Percentiles rank a stretch among this genome's conserved stretches.
These are phyloP conservation scores for Lentinus polychrous DNA, from an alignment of 1,284 basidiomycete genomes.

Conservation along the genomic window DNA sequence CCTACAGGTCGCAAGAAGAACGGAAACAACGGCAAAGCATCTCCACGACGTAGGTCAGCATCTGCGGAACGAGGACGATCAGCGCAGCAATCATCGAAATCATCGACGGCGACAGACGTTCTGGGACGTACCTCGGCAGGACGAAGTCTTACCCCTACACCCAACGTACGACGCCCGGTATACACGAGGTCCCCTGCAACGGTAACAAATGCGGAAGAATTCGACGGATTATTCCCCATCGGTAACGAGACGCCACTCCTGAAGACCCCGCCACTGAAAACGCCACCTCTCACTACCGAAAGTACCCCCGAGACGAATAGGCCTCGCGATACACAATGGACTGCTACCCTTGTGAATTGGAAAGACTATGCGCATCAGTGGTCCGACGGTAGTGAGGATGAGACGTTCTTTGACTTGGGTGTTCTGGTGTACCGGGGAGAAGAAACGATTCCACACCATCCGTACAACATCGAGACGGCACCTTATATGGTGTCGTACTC, in stretches of 20 bases:
- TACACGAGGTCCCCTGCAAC: not conserved
- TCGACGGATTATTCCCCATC: not conserved
- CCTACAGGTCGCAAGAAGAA: not conserved
- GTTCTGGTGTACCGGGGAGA: constrained; percentile 15
- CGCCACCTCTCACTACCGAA: not conserved
- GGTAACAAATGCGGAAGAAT: not conserved
- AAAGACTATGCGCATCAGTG: no score
- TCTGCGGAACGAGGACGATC: no score
- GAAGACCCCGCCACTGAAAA: not conserved
- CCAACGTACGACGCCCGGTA: no score
- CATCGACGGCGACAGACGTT: not conserved
- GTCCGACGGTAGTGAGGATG: not conserved
- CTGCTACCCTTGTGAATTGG: no score
- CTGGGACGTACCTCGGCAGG: not conserved
- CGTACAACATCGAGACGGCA: constrained; percentile 36
- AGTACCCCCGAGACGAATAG: not conserved
- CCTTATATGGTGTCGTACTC: constrained; percentile 64
- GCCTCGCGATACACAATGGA: not conserved
- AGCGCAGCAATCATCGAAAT: not conserved
- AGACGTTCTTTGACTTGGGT: not conserved
- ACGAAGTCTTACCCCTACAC: no score
- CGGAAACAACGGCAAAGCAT: no score
- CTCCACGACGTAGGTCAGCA: no score
- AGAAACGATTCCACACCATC: constrained; percentile 40
- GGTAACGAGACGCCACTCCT: not conserved